phyloP scores from a whole-genome alignment of 441 rosid genomes.

The Melastoma candidum region DNA sequence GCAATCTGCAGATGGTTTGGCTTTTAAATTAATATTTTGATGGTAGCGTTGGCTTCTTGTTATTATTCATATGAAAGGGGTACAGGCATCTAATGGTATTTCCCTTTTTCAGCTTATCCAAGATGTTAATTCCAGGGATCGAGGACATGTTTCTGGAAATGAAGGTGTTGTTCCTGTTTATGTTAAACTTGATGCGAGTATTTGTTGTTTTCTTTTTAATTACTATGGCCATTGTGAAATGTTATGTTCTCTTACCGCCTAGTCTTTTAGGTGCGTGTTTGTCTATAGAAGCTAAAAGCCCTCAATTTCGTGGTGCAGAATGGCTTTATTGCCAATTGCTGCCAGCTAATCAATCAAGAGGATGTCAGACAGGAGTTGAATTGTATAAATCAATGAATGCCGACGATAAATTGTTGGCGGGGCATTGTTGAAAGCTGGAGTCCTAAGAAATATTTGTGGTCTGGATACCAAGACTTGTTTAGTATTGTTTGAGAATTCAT shows the following conservation, averaged over 20 bases:
- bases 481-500: constrained; percentile 52
- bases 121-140: constrained; percentile 60
- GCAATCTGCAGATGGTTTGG: not conserved
- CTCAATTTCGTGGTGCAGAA: constrained; percentile 29
- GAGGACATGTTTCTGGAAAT: constrained; percentile 35
- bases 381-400: constrained; percentile 49
- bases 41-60: too few species aligned
- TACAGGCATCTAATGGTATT: not conserved
- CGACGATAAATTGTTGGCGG: constrained; percentile 84
- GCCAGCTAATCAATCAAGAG: constrained; percentile 54
- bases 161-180: constrained; percentile 52
- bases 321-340: constrained; percentile 42
- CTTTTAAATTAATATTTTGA: too few species aligned
- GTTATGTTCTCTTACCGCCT: too few species aligned
- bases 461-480: constrained; percentile 63
- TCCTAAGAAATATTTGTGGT: constrained; percentile 65
- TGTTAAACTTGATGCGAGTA: constrained; percentile 54
- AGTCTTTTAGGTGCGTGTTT: too few species aligned
- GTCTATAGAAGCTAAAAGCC: constrained; percentile 5
- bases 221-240: not conserved
- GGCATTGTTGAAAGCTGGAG: constrained; percentile 70
- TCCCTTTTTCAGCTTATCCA: constrained; percentile 61
- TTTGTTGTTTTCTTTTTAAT: constrained; percentile 8
- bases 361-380: constrained; percentile 48
- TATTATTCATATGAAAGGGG: not conserved